Evolutionary conservation across 805 yeast genomes (phyloP).

Genomic region (Brettanomyces custersianus): DNA sequence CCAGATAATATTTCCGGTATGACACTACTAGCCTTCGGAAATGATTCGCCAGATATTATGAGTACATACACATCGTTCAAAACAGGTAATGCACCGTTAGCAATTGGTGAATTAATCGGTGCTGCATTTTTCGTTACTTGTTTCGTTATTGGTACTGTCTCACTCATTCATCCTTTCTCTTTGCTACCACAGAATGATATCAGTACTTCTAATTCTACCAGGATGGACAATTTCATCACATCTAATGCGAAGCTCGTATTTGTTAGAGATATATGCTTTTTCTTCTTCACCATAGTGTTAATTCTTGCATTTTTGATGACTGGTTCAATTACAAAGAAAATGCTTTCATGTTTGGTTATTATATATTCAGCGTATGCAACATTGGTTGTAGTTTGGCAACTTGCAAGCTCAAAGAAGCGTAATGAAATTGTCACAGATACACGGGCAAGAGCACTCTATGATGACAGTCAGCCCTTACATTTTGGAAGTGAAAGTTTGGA

Average conservation of each 20-base stretch:
- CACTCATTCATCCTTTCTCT: constrained; percentile 54
- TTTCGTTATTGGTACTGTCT: constrained; percentile 74
- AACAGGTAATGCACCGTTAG: constrained; percentile 60
- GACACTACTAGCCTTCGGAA: constrained; percentile 84
- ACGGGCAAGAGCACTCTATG: constrained; percentile 21
- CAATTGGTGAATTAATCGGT: constrained; percentile 86
- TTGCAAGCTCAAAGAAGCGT: constrained; percentile 16
- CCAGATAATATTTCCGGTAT: constrained; percentile 83
- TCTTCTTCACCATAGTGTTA: constrained; percentile 41
- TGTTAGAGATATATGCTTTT: constrained; percentile 55
- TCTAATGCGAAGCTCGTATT: constrained; percentile 36
- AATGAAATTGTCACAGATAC: constrained; percentile 12
- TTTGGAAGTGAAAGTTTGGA: constrained; percentile 16
- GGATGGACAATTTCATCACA: constrained; percentile 4
- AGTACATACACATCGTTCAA: constrained; percentile 77
- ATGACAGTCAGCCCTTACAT: constrained; percentile 15
- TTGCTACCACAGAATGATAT: constrained; percentile 24
- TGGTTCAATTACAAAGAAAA: constrained; percentile 42
- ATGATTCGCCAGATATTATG: constrained; percentile 86
- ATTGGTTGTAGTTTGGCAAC: constrained; percentile 37
- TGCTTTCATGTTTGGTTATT: constrained; percentile 45
- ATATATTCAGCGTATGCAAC: constrained; percentile 56
- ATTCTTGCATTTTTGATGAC: constrained; percentile 40
- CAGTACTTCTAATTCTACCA: constrained; percentile 5
- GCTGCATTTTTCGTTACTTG: constrained; percentile 79